Percentiles rank a stretch among this genome's conserved stretches.
Evolutionary conservation across 2,329 filamentous ascomycete species (phyloP).

Genomic region (Calonectria fujianensis): DNA sequence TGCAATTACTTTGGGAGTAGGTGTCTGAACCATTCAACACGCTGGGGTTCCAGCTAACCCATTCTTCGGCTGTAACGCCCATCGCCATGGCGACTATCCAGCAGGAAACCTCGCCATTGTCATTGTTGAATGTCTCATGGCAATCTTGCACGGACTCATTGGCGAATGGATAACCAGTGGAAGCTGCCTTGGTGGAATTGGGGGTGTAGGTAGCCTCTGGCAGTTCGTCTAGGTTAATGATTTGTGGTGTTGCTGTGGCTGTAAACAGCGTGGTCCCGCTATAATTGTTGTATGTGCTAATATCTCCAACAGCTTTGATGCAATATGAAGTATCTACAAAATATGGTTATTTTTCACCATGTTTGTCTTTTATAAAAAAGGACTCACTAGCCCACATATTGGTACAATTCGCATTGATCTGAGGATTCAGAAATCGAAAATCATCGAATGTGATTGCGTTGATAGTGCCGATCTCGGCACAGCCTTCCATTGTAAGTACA

Average conservation of each 20-base stretch:
- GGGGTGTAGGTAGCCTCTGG: too few relatives aligned
- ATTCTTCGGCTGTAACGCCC: neutral
- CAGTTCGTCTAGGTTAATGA: too few relatives aligned
- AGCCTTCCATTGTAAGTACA: too few relatives aligned
- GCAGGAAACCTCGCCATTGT: neutral
- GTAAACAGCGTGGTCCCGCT: neutral
- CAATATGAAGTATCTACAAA: constrained; percentile 33
- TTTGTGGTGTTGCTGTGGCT: too few relatives aligned
- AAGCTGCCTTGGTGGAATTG: too few relatives aligned
- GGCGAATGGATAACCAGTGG: neutral
- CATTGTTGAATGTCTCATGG: neutral
- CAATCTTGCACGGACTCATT: neutral
- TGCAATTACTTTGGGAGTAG: neutral
- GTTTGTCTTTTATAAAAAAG: too few relatives aligned
- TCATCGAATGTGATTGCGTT: neutral
- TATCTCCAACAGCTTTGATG: constrained; percentile 29
- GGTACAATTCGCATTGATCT: constrained; percentile 34
- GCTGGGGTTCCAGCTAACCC: neutral
- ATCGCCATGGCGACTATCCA: neutral
- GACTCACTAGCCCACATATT: constrained; percentile 30
- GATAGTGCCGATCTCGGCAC: too few relatives aligned
- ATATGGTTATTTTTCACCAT: too few relatives aligned
- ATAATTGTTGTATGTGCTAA: constrained; percentile 3
- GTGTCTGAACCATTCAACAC: neutral
- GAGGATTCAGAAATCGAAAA: constrained; percentile 12